Base-by-base conservation (phyloP, 192 early-diverging fungal genomes). In the Linnemannia exigua region DNA sequence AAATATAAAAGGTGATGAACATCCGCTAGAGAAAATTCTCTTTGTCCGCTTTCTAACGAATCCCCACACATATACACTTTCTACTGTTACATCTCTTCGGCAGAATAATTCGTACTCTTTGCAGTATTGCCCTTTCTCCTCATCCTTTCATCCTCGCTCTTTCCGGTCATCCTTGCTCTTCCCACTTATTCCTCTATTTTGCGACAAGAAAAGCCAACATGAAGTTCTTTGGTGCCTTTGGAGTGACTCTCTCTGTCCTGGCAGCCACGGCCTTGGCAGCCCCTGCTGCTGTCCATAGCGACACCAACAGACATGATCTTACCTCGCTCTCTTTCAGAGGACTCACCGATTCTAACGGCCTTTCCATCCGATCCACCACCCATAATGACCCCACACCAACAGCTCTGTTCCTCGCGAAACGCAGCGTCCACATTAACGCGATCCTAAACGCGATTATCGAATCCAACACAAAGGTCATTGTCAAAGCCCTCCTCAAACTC, bases 381-480 rank as follows among this genome's bases (percentile, higher is more conserved):
- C n/a, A 33, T 7, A 22, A 33, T 33, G 12, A 33, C 66, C 17
- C 41, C 69, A 36, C n/a, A 47, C 3, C 20, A 25, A 17, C 20
- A 19, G 1, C 22, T 1, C 46, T 1, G 17, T 74, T 5, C 14
- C 31, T 51, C 28, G 3, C 14, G 11, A 63, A 63, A n/a, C 36
- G 71, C 12, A 38, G 17, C 33, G 1, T 20, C 41, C 68, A 74
- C 25, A 0, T 69, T 1, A 36, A 75, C 17, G 25, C 47, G 5
- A 25, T 81, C 16, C 8, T 75, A 2, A 36, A 81, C 31, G 73
- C 51, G 0, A 25, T 75, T 37, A 68, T 81, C 2, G 38, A 46
- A 19, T 4, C 44, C 31, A 74, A 81, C 67, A 81, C 79, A 47
- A 58, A 81, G 22, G n/a, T 81, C n/a, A 33, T 71, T 1, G 73